Evolutionary conservation across 345 rosid species (phyloP), one percentile per base, ranked within the genome.

Genomic region (Boechera retrofracta): DNA sequence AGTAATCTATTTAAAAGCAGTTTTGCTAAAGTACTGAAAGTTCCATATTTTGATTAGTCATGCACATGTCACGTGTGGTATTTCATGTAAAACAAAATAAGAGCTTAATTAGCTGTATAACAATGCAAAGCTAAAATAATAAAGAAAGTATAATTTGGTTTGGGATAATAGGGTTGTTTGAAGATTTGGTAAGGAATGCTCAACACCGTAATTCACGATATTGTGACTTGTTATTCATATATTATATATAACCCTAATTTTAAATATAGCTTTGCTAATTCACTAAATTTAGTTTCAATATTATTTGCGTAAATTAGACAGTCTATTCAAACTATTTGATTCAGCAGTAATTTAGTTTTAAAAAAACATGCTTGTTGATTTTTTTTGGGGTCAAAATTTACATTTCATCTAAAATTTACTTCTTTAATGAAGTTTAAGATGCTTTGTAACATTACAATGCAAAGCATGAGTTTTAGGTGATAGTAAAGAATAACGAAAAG

Each of bases 391-490:
- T 47, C 51, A 47, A 47, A 47, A 47, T 35, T 15, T 47, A 47
- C 9, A 5, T 11, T 12, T 18, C 36, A 66, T 33, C 58, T 52
- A 33, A 10, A 48, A 16, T 21, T 21, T 21, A 21, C 24, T 21
- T 21, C 24, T 21, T 21, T 21, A 21, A 21, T 21, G 32, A 21
- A 21, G 53, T 64, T 12, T 15, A 39, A 54, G 29, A 9, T 44
- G 24, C 24, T 53, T 13, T 38, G 36, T 26, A 13, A 49, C 18
- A 4, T 51, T 36, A 48, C 54, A 73, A 53, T 15, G 26, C 55
- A 63, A 73, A 67, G 4, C 60, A 52, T 41, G 54, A 62, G 29
- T 29, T 9, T 47, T 61, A 61, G 35, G 69, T 72, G 61, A 38
- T n/a, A 49, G 62, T 47, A 47, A 62, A 47, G 24, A 47, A 5